phyloP scores from a whole-genome alignment of 2,329 filamentous ascomycete species.

The Lachnellula subtilissima region DNA sequence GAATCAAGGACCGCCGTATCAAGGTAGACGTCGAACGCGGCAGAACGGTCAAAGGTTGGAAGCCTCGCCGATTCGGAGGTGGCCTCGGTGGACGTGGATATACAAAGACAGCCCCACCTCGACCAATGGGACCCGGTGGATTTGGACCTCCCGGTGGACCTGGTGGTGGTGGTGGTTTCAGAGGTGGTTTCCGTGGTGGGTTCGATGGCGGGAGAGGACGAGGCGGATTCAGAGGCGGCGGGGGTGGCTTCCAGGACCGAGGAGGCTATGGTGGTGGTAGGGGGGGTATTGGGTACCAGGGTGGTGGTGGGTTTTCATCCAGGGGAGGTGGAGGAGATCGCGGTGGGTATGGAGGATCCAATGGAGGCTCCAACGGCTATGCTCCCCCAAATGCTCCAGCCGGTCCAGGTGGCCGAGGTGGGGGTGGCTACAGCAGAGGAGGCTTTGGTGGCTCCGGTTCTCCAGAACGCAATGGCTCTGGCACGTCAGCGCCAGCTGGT shows the following conservation, averaged over 20 bases:
- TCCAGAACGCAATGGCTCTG: conserved; percentile 30
- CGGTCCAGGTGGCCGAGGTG: conserved; percentile 52
- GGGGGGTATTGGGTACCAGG: conserved; percentile 32
- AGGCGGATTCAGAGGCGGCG: conserved; percentile 40
- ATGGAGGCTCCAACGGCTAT: conserved; percentile 36
- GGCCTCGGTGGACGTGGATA: conserved; percentile 90
- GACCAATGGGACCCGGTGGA: conserved; percentile 61
- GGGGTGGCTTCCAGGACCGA: conserved; percentile 27
- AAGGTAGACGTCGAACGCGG: conserved; percentile 96
- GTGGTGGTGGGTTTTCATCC: conserved; percentile 26
- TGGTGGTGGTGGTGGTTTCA: conserved; percentile 48
- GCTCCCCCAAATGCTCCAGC: conserved; percentile 56
- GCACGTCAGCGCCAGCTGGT: conserved; percentile 33
- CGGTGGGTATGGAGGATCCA: conserved; percentile 31
- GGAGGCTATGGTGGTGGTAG: conserved; percentile 28
- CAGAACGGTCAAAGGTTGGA: conserved; percentile 90
- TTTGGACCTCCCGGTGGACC: conserved; percentile 47
- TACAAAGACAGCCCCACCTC: conserved; percentile 71
- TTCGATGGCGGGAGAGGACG: conserved; percentile 40
- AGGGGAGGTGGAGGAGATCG: conserved; percentile 26
- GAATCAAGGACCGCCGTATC: conserved; percentile 87
- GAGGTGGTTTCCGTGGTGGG: conserved; percentile 12
- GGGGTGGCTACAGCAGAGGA: conserved; percentile 35
- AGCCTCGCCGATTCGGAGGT: conserved; percentile 83
- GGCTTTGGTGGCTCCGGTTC: conserved; percentile 30